Percentiles rank a stretch among this genome's conserved stretches.
phyloP scores from a whole-genome alignment of 768 basidiomycete species.

The Suillus americanus region DNA sequence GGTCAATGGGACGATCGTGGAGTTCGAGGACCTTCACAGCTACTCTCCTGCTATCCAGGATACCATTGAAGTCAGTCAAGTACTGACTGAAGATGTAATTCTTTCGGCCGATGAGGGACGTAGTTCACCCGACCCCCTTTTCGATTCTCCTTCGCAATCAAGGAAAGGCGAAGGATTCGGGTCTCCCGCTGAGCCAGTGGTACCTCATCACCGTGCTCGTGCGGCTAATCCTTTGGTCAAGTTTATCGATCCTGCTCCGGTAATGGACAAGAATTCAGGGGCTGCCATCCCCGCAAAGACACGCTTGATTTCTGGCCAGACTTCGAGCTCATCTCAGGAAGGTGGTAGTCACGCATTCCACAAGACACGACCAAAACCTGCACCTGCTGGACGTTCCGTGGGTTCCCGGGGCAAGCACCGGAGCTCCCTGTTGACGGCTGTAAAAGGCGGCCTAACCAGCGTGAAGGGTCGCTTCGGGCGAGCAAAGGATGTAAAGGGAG shows the following conservation, averaged over 20 bases:
- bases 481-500: slow-evolving; percentile 16
- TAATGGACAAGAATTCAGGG: slow-evolving; percentile 26
- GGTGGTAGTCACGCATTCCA: slow-evolving; percentile 8
- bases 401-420: slow-evolving; percentile 40
- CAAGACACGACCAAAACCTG: slow-evolving; percentile 36
- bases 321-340: slow-evolving; percentile 10
- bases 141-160: slow-evolving; percentile 22
- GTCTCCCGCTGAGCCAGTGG: slow-evolving; percentile 4
- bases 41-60: slow-evolving; percentile 14
- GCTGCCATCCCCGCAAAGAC: slow-evolving; percentile 52
- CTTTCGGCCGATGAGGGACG: background rate
- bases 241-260: slow-evolving; percentile 40
- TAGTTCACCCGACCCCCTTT: slow-evolving; percentile 26
- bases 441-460: slow-evolving; percentile 52
- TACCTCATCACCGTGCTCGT: slow-evolving; percentile 46
- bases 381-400: slow-evolving; percentile 51
- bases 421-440: slow-evolving; percentile 53
- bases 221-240: slow-evolving; percentile 55
- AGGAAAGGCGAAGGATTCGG: slow-evolving; percentile 11
- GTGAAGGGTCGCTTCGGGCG: slow-evolving; percentile 44
- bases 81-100: background rate
- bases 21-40: slow-evolving; percentile 26
- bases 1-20: slow-evolving; percentile 9
- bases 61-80: slow-evolving; percentile 32
- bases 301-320: slow-evolving; percentile 34